Evolutionary conservation across 495 filamentous ascomycete species (phyloP).

Genomic region (Penicillium pulvis): DNA sequence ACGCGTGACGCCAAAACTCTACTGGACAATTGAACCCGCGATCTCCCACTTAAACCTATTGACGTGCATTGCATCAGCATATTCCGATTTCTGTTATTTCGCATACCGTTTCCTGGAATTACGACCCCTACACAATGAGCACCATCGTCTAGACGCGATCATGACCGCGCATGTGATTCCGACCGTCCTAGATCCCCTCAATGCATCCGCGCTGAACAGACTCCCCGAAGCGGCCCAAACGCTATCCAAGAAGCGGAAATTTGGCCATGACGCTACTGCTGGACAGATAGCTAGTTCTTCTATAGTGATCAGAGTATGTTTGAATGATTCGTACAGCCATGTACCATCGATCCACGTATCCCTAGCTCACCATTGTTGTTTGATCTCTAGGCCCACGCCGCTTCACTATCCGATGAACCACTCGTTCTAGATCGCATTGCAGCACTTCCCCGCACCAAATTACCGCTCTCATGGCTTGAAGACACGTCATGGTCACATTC

Average conservation of each 20-base stretch:
- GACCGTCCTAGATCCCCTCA: slow-evolving; percentile 39
- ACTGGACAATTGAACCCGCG: slow-evolving; percentile 10
- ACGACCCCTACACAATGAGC: slow-evolving; percentile 19
- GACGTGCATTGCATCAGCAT: slow-evolving; percentile 19
- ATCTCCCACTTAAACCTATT: slow-evolving; percentile 15
- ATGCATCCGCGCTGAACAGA: slow-evolving; percentile 35
- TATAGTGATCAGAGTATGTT: slow-evolving; percentile 39
- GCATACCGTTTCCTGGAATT: slow-evolving; percentile 1
- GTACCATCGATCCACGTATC: not conserved
- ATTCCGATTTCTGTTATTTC: slow-evolving; percentile 4
- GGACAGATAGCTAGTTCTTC: slow-evolving; percentile 29
- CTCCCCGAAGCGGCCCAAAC: slow-evolving; percentile 31
- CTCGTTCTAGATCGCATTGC: slow-evolving; percentile 62
- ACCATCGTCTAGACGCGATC: slow-evolving; percentile 26
- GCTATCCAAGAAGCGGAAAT: slow-evolving; percentile 40
- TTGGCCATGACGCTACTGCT: slow-evolving; percentile 20
- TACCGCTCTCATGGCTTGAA: slow-evolving; percentile 65
- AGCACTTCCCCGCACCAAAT: slow-evolving; percentile 58
- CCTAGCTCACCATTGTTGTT: not conserved
- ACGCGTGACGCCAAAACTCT: slow-evolving; percentile 42
- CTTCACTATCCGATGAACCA: slow-evolving; percentile 57
- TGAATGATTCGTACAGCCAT: not conserved
- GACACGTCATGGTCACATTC: slow-evolving; percentile 53
- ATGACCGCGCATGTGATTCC: slow-evolving; percentile 42
- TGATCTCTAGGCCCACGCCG: slow-evolving; percentile 55